Evolutionary conservation across 441 rosid species (phyloP), one percentile per base, ranked within the genome.

Genomic region (Corymbia citriodora): DNA sequence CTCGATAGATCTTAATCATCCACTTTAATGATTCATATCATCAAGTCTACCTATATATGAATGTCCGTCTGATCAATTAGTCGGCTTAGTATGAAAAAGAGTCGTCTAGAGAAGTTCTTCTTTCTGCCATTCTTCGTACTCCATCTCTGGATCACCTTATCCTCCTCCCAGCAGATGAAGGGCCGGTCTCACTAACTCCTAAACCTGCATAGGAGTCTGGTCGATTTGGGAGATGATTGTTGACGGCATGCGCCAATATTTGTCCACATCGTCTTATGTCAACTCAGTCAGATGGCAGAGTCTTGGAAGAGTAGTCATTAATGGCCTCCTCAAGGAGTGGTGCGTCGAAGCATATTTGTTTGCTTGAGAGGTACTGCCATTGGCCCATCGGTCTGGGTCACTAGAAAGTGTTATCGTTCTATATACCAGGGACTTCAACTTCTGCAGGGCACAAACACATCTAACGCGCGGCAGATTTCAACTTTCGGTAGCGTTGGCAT

Each of bases 351-450:
- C 63, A 57, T 57, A 57, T 57, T 57, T 57, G 13, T 23, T 57
- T 57, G 13, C 63, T 57, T 57, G 63, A 57, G 63, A 57, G 63
- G 63, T 57, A 10, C 6, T 10, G 29, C 25, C 29, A 6, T 59
- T 59, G 63, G 29, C 63, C 0, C 10, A 1, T 59, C 0, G 2
- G 23, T 57, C 0, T 23, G 1, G 63, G 29, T 29, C 29, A 59
- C 29, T 59, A 59, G 14, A 59, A 59, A 59, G 27, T 59, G 2
- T 59, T 10, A 17, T 59, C 63, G 25, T 59, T 59, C 10, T 59
- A 59, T 9, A 57, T 57, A 40, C 54, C 13, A 52, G 54, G 54
- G 2, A 52, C 54, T 52, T 52, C 16, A 52, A 52, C 54, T 2
- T 52, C 15, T 52, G 16, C 23, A 59, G 63, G 29, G 63, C 63